Conservation (phyloP, 106 monocot genomes). For the Xerophyta viscosa region DNA sequence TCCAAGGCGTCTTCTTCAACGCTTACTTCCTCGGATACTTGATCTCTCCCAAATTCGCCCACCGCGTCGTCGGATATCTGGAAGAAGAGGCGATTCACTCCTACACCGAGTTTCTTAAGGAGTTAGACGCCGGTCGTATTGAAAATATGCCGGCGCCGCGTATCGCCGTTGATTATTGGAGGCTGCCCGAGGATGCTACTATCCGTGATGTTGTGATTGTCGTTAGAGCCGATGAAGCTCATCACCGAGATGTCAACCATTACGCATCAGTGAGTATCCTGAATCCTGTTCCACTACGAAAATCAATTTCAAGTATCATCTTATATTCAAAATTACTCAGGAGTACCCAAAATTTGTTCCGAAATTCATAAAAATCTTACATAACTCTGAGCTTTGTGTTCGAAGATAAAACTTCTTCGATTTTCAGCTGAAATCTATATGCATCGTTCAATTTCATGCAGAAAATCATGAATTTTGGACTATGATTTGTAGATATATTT, state of each 20-base stretch:
- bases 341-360: too few species aligned
- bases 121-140: conserved; percentile 27
- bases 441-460: too few species aligned
- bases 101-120: conserved; percentile 51
- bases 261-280: conserved; percentile 27
- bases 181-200: conserved; percentile 24
- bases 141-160: conserved; percentile 33
- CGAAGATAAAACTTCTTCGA: too few species aligned
- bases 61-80: conserved; percentile 41
- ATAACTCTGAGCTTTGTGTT: too few species aligned
- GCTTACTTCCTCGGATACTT: conserved; percentile 43
- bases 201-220: conserved; percentile 35
- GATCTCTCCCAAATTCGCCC: conserved; percentile 35
- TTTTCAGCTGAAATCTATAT: too few species aligned
- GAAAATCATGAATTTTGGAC: too few species aligned
- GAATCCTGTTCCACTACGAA: too few species aligned
- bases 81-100: conserved; percentile 55
- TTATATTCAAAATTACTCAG: too few species aligned
- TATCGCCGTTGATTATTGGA: conserved; percentile 51
- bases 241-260: conserved; percentile 47
- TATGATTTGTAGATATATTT: background rate
- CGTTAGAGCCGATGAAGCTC: conserved; percentile 44
- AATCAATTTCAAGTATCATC: too few species aligned
- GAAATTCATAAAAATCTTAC: too few species aligned
- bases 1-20: conserved; percentile 51